Evolutionary conservation across 129 eudicot species (phyloP).

Genomic region (Erigeron canadensis): DNA sequence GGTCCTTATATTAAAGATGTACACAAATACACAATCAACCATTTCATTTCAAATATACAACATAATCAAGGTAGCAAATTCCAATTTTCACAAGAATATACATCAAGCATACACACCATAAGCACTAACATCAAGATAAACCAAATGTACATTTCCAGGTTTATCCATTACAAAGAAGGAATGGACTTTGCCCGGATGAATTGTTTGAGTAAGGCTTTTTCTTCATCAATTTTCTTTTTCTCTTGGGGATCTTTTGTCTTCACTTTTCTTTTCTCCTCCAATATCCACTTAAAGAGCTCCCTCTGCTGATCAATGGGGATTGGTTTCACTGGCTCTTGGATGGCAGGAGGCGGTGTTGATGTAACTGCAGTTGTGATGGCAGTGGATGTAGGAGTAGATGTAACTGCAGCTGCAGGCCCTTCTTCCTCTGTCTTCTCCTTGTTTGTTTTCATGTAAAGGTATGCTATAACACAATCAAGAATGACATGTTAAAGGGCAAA

Average conservation of each 20-base stretch:
- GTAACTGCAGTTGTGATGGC: conserved; percentile 31
- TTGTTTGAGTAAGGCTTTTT: conserved; percentile 85
- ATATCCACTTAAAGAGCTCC: conserved; percentile 90
- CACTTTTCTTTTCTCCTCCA: conserved; percentile 93
- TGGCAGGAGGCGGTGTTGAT: conserved; percentile 27
- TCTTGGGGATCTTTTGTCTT: conserved; percentile 73
- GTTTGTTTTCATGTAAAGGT: conserved; percentile 55
- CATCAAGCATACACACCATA: not conserved
- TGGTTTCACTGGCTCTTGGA: conserved; percentile 42
- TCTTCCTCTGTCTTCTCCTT: conserved; percentile 44
- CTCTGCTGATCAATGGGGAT: conserved; percentile 74
- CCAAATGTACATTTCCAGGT: conserved; percentile 22
- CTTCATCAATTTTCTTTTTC: conserved; percentile 78
- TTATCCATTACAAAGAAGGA: conserved; percentile 51
- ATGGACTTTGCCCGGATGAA: conserved; percentile 78
- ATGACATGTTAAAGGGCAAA: not conserved
- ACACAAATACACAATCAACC: not conserved
- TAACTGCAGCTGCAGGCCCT: conserved; percentile 18
- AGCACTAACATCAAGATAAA: conserved; percentile 1
- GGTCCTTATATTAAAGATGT: not conserved
- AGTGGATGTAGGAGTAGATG: conserved; percentile 36
- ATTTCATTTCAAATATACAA: not conserved
- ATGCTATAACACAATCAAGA: conserved; percentile 40
- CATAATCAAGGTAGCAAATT: not conserved
- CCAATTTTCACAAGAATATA: not conserved